These are phyloP conservation scores for Fusarium sp. DNA, from an alignment of 2,329 filamentous ascomycete species.

Conservation along the genomic window DNA sequence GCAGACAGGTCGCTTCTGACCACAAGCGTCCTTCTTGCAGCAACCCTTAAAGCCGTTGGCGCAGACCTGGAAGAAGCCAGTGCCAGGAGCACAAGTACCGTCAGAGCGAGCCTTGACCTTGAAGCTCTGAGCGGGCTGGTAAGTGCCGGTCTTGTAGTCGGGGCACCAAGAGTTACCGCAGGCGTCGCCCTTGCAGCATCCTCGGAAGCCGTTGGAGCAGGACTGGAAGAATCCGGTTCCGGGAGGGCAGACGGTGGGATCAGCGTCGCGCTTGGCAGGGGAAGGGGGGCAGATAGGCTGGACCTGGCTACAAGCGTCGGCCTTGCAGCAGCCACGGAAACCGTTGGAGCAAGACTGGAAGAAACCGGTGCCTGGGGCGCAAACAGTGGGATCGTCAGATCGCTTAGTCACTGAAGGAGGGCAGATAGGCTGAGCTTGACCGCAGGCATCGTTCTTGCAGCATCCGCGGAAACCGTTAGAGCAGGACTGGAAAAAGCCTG, in stretches of 20 bases:
- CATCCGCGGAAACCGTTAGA: conserved; percentile 29
- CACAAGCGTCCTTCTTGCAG: conserved; percentile 37
- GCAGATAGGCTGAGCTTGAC: conserved; percentile 5
- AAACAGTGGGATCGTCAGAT: conserved; percentile 14
- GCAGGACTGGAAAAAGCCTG: conserved; percentile 28
- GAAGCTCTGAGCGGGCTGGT: conserved; percentile 23
- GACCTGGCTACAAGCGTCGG: conserved; percentile 8
- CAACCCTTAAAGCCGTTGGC: conserved; percentile 34
- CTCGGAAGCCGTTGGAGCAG: conserved; percentile 31
- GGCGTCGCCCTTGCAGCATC: conserved; percentile 34
- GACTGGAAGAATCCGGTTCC: conserved; percentile 21
- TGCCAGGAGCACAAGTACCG: conserved; percentile 15
- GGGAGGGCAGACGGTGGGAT: conserved; percentile 22
- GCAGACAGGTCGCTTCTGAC: conserved; percentile 28
- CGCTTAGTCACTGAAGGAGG: conserved; percentile 3
- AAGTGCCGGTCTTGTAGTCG: conserved; percentile 33
- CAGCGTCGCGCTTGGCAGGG: background rate
- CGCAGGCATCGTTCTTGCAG: conserved; percentile 30
- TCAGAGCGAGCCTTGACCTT: conserved; percentile 22
- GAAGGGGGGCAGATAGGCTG: conserved; percentile 5
- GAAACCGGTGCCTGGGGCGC: conserved; percentile 10
- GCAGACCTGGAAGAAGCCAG: conserved; percentile 29
- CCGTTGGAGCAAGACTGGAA: conserved; percentile 32
- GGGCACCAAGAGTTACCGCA: conserved; percentile 30
- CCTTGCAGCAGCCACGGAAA: conserved; percentile 29